phyloP scores from a whole-genome alignment of 2,329 filamentous ascomycete genomes.

The Pseudocercospora macadamiae region DNA sequence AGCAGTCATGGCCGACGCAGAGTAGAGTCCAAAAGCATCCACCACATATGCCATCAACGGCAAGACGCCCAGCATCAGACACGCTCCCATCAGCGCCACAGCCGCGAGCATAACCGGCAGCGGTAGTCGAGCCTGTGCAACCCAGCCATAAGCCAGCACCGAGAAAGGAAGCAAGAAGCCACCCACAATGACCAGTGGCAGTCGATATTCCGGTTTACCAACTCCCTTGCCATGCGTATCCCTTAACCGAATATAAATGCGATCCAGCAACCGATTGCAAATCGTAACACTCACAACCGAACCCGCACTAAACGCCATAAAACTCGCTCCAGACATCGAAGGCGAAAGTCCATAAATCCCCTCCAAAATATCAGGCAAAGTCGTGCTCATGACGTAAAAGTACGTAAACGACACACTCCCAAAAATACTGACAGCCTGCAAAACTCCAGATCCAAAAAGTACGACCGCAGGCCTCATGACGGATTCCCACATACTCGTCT shows the following conservation, averaged over 20 bases:
- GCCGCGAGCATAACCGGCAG: slow-evolving; percentile 62
- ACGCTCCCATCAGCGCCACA: slow-evolving; percentile 53
- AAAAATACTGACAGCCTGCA: slow-evolving; percentile 56
- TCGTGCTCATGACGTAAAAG: slow-evolving; percentile 53
- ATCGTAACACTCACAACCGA: slow-evolving; percentile 43
- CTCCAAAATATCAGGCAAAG: slow-evolving; percentile 47
- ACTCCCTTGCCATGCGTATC: slow-evolving; percentile 31
- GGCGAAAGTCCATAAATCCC: slow-evolving; percentile 51
- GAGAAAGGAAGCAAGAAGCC: slow-evolving; percentile 56
- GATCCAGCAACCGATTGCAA: slow-evolving; percentile 43
- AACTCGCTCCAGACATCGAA: slow-evolving; percentile 56
- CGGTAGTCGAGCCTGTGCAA: slow-evolving; percentile 52
- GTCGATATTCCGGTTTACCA: slow-evolving; percentile 61
- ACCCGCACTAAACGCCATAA: slow-evolving; percentile 58
- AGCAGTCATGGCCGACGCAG: slow-evolving; percentile 50
- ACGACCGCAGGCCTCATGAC: slow-evolving; percentile 48
- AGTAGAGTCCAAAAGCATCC: slow-evolving; percentile 50
- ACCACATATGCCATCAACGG: slow-evolving; percentile 51
- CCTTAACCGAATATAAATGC: slow-evolving; percentile 38
- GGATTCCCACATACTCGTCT: slow-evolving; percentile 36
- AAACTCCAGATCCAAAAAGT: slow-evolving; percentile 54
- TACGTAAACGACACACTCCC: slow-evolving; percentile 48
- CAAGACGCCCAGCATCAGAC: slow-evolving; percentile 49
- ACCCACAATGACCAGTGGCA: slow-evolving; percentile 60
- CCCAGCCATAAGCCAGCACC: slow-evolving; percentile 63